A percentile compares a stretch with the other conserved stretches of the same genome.
phyloP scores from a whole-genome alignment of 2,329 filamentous ascomycete species.

The Cylindrodendrum hubeiense region DNA sequence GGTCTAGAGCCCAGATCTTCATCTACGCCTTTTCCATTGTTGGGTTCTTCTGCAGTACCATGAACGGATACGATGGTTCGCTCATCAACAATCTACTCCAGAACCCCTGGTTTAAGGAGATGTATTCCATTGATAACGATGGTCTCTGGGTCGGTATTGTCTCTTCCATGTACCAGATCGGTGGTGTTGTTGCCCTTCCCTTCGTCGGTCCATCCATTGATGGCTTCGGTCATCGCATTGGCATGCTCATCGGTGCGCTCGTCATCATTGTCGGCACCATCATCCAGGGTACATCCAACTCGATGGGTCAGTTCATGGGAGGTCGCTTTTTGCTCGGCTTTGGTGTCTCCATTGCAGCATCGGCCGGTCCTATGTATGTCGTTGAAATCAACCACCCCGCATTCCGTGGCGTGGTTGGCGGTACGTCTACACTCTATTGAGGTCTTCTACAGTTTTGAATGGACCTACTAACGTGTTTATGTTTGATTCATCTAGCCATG shows the following conservation, averaged over 20 bases:
- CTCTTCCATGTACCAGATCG: slow-evolving; percentile 65
- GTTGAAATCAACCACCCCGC: slow-evolving; percentile 61
- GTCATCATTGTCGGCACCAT: slow-evolving; percentile 59
- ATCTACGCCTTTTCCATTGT: slow-evolving; percentile 60
- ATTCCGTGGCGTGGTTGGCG: slow-evolving; percentile 57
- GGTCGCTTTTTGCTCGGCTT: slow-evolving; percentile 73
- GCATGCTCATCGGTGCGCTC: slow-evolving; percentile 50
- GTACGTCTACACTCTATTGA: slow-evolving; percentile 26
- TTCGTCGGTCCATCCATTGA: slow-evolving; percentile 61
- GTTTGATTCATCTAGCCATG: slow-evolving; percentile 33
- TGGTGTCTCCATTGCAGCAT: slow-evolving; percentile 57
- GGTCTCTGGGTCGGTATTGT: slow-evolving; percentile 64
- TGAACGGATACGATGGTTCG: slow-evolving; percentile 33
- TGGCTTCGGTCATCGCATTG: slow-evolving; percentile 59
- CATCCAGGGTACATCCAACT: slow-evolving; percentile 57
- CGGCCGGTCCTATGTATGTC: slow-evolving; percentile 60
- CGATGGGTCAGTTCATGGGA: slow-evolving; percentile 59
- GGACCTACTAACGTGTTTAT: background rate
- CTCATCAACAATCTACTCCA: slow-evolving; percentile 57
- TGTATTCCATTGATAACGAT: slow-evolving; percentile 55
- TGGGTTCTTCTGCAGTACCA: slow-evolving; percentile 61
- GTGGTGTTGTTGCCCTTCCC: slow-evolving; percentile 60
- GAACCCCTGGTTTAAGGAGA: slow-evolving; percentile 55
- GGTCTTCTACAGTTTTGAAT: background rate
- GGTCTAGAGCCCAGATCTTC: slow-evolving; percentile 53